A percentile compares a stretch with the other conserved stretches of the same genome.
These are phyloP conservation scores for Phialocephala sp. DNA, from an alignment of 2,329 filamentous ascomycete species.

Conservation along the genomic window DNA sequence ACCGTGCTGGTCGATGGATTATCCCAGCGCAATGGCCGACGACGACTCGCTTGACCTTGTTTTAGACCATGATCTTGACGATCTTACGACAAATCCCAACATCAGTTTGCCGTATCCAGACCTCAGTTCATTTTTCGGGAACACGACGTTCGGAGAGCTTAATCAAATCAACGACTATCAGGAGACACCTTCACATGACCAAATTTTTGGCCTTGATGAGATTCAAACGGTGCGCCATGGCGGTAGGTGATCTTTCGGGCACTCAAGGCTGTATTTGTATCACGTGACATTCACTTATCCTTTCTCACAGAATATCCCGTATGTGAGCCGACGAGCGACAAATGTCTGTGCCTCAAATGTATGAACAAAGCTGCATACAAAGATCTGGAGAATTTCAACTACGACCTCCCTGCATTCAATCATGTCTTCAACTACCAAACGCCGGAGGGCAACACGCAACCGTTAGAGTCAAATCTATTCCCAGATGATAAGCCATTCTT, in stretches of 20 bases:
- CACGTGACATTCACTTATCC: neutral
- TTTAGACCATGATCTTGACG: neutral
- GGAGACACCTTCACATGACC: neutral
- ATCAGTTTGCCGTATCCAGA: neutral
- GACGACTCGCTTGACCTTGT: neutral
- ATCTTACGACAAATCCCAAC: neutral
- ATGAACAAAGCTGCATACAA: neutral
- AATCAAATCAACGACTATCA: neutral
- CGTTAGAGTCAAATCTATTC: neutral
- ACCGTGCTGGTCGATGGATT: neutral
- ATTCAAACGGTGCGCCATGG: neutral
- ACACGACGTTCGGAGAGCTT: neutral
- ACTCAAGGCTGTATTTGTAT: neutral
- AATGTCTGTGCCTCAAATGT: neutral
- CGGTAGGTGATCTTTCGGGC: neutral
- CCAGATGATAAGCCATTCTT: neutral
- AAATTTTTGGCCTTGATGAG: neutral
- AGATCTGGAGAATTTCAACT: neutral
- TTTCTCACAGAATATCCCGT: neutral
- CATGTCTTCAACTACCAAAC: neutral
- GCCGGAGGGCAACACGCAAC: neutral
- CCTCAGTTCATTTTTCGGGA: neutral
- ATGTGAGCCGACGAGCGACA: neutral
- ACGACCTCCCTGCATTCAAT: neutral
- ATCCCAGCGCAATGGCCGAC: constrained; percentile 3